A percentile compares a stretch with the other conserved stretches of the same genome.
phyloP scores from a whole-genome alignment of 495 filamentous ascomycete genomes.

The Xylaria telfairii region DNA sequence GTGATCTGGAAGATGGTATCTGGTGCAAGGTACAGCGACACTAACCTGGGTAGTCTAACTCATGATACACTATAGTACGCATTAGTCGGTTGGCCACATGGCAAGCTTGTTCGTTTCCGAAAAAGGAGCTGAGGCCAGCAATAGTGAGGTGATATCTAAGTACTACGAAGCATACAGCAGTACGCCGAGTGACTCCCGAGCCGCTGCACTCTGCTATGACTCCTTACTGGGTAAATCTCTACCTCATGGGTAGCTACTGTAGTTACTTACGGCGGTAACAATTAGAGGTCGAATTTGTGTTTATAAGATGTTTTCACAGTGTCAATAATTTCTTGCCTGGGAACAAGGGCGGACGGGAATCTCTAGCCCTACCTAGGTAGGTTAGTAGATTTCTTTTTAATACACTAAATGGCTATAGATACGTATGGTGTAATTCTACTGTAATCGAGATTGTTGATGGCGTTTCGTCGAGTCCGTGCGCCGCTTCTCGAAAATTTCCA shows the following conservation, averaged over 20 bases:
- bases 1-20: background rate
- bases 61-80: background rate
- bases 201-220: background rate
- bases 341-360: background rate
- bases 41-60: background rate
- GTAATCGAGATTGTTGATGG: conserved; percentile 7
- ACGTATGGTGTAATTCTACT: too few relatives aligned
- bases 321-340: background rate
- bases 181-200: background rate
- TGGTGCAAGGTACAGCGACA: background rate
- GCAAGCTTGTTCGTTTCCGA: background rate
- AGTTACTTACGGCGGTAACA: background rate
- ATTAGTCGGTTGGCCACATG: conserved; percentile 4
- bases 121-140: background rate
- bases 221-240: background rate
- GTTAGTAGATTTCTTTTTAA: too few relatives aligned
- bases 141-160: background rate
- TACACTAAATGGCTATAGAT: too few relatives aligned
- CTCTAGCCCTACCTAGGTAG: too few relatives aligned
- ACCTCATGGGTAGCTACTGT: background rate
- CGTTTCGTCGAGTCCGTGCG: conserved; percentile 19
- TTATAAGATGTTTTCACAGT: background rate
- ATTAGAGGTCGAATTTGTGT: background rate
- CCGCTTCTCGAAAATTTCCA: conserved; percentile 23
- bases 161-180: background rate